phyloP scores from a whole-genome alignment of 2,329 filamentous ascomycete species.

The Aquanectria penicillioides region DNA sequence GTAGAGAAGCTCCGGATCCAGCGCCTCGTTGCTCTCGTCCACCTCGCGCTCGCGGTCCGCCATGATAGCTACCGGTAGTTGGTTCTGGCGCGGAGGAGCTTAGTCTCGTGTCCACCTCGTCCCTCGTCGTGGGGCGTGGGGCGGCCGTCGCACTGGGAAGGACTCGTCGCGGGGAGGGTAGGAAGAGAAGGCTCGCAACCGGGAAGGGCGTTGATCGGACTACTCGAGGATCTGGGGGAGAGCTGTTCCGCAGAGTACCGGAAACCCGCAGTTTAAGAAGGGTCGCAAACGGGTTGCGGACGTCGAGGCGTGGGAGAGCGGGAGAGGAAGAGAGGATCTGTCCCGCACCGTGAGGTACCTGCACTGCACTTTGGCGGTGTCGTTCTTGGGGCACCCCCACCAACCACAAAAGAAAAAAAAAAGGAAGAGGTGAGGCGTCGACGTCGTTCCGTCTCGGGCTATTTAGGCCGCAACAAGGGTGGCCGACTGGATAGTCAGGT shows the following conservation, averaged over 20 bases:
- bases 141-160: too few species aligned
- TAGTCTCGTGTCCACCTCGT: neutral
- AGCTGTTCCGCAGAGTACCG: too few species aligned
- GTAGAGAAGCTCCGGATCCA: conserved; percentile 89
- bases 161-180: too few species aligned
- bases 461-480: neutral
- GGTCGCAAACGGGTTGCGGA: too few species aligned
- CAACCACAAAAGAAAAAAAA: conserved; percentile 11
- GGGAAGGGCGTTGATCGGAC: neutral
- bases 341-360: conserved; percentile 1
- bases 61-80: conserved; percentile 48
- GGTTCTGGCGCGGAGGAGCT: neutral
- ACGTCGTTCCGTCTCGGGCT: conserved; percentile 4
- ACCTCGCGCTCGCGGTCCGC: conserved; percentile 59
- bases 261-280: too few species aligned
- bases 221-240: too few species aligned
- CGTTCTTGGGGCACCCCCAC: conserved; percentile 9
- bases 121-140: too few species aligned
- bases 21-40: conserved; percentile 61
- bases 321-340: neutral
- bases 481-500: too few species aligned
- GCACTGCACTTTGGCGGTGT: conserved; percentile 20
- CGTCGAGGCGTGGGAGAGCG: neutral
- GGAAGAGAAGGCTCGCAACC: neutral
- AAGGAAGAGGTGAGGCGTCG: too few species aligned